Base-by-base conservation (phyloP, 192 early-diverging fungal species). In the Spizellomyces sp. region DNA sequence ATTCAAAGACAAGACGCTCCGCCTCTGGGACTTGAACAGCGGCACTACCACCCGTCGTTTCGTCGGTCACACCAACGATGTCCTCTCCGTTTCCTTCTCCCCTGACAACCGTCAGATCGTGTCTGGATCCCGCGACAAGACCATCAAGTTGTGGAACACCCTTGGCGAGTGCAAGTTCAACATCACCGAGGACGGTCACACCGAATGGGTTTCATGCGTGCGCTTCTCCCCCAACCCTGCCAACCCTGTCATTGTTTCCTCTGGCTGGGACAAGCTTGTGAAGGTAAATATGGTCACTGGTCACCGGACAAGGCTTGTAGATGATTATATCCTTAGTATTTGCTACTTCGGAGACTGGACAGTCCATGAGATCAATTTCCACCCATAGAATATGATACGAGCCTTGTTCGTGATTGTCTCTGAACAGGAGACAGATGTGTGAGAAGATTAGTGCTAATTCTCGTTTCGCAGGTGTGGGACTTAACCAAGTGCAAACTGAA, bases 91-190 rank as follows among this genome's bases (percentile, higher is more conserved):
- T 74, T 94, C 95, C 77, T 99, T 99, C 95, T 98, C 97, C 75
- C 92, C 97, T 43, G 97, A 99, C 84, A 98, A 98, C 92, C 93
- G 96, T 78, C 96, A 98, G 89, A 98, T 99, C 76, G 94, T 99
- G 69, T 97, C 95, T 67, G 94, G 93, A 73, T 96, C 95, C 75
- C 93, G 95, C 81, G 97, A 99, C 87, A 96, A 95, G 91, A 89
- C 89, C 82, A 97, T 99, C 90, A 99, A 98, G 92, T 86, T 99
- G 79, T 99, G 97, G 97, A 98, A 99, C 93, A 99, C 96, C 65
- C 88, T 99, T 45, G 97, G 96, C 77, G 97, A 99, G 86, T 98
- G 97, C 95, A 99, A 99, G 92, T 94, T 90, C 91, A 95, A 90
- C 90, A 92, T 99, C 81, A 89, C 87, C 75, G 92, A 97, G 74